phyloP scores from a whole-genome alignment of 192 early-diverging fungal genomes.

The Backusella australiensis region DNA sequence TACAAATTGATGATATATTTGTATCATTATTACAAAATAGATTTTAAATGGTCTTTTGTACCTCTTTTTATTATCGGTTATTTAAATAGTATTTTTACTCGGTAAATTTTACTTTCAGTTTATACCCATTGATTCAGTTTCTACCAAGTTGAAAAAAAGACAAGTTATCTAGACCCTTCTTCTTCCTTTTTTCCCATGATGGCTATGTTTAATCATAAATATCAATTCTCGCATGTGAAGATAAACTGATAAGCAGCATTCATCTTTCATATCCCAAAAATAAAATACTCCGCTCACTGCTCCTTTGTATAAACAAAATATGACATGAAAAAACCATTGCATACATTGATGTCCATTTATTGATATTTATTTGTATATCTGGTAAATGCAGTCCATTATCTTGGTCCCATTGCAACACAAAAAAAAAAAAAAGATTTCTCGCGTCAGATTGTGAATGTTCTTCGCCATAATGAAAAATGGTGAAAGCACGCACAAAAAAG shows the following conservation, averaged over 20 bases:
- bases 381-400: background rate
- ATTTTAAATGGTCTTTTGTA: background rate
- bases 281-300: no score
- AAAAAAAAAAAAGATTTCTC: background rate
- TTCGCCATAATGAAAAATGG: background rate
- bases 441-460: background rate
- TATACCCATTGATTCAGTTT: background rate
- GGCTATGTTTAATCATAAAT: background rate
- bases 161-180: no score
- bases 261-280: no score
- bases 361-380: background rate
- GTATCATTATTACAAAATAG: background rate
- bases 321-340: no score
- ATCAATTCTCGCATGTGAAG: background rate
- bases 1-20: background rate
- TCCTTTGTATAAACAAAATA: no score
- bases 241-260: background rate
- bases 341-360: no score
- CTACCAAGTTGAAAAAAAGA: background rate
- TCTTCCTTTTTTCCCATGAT: background rate
- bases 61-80: background rate
- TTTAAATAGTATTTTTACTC: background rate
- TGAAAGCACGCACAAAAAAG: background rate
- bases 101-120: background rate
- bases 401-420: background rate